Percentiles rank a stretch among this genome's conserved stretches.
Evolutionary conservation across 2,329 filamentous ascomycete species (phyloP).

Genomic region (Scleromitrula shiraiana): DNA sequence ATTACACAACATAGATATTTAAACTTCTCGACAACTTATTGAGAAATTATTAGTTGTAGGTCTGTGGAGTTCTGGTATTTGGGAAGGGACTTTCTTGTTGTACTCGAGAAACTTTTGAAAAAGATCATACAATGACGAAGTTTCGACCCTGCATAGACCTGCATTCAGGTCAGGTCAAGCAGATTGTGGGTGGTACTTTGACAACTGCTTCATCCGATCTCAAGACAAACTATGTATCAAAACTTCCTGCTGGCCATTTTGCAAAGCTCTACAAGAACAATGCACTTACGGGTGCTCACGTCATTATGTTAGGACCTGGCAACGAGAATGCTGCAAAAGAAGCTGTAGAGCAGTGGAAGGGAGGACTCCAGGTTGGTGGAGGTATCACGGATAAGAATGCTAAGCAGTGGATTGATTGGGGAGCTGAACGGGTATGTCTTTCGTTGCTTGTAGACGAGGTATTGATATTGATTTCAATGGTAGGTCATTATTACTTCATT

Average conservation of each 20-base stretch:
- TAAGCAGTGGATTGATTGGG: constrained; percentile 73
- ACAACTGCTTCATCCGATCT: constrained; percentile 57
- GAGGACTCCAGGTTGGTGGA: constrained; percentile 82
- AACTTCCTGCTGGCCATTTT: constrained; percentile 73
- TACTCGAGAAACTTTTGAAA: neutral
- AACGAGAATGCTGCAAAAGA: constrained; percentile 75
- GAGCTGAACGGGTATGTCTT: constrained; percentile 71
- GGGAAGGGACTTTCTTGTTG: too few relatives aligned
- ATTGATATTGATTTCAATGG: constrained; percentile 16
- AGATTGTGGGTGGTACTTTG: constrained; percentile 93
- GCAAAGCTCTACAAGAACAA: constrained; percentile 73
- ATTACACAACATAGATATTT: neutral
- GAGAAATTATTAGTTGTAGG: too few relatives aligned
- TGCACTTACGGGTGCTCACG: constrained; percentile 71
- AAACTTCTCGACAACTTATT: too few relatives aligned
- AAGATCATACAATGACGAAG: constrained; percentile 61
- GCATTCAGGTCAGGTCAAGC: constrained; percentile 95
- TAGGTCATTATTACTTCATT: constrained; percentile 97
- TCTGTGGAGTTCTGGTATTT: too few relatives aligned
- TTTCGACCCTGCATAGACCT: constrained; percentile 97
- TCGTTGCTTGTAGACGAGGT: neutral
- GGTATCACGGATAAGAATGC: constrained; percentile 86
- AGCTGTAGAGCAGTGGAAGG: constrained; percentile 71
- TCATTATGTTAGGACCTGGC: constrained; percentile 90
- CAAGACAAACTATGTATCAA: constrained; percentile 88